Conservation (phyloP, 2,329 filamentous ascomycete species). For the Aspergillus niger region DNA sequence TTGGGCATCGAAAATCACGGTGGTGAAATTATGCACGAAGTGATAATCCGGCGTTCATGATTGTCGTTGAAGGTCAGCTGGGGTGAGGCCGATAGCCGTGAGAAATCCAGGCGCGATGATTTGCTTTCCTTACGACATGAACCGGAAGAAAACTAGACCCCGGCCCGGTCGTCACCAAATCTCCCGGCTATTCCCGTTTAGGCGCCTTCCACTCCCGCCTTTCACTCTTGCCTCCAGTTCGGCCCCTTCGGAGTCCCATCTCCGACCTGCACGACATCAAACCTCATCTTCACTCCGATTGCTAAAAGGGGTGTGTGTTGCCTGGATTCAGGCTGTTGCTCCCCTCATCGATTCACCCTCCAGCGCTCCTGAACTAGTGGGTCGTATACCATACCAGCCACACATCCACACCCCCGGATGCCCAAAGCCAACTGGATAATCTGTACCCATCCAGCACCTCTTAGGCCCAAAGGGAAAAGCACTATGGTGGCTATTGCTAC, state of each 20-base stretch:
- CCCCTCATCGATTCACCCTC: background rate
- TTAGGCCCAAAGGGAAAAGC: background rate
- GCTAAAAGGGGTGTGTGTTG: background rate
- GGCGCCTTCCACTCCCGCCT: slow-evolving; percentile 13
- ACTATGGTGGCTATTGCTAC: slow-evolving; percentile 15
- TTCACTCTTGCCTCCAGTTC: background rate
- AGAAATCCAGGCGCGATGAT: slow-evolving; percentile 39
- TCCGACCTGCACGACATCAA: background rate
- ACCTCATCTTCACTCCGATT: background rate
- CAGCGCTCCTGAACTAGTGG: background rate
- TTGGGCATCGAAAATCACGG: slow-evolving; percentile 29
- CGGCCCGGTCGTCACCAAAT: slow-evolving; percentile 27
- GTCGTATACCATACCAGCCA: background rate
- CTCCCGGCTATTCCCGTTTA: slow-evolving; percentile 35
- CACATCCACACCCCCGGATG: background rate
- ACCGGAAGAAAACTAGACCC: slow-evolving; percentile 24
- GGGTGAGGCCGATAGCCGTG: slow-evolving; percentile 23
- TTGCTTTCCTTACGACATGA: slow-evolving; percentile 37
- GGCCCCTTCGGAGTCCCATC: background rate
- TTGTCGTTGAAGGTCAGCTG: slow-evolving; percentile 2
- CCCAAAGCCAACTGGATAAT: background rate
- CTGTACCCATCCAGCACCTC: background rate
- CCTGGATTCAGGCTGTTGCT: background rate
- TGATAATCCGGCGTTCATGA: slow-evolving; percentile 13
- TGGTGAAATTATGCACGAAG: slow-evolving; percentile 14